Conservation (phyloP, 768 basidiomycete species). For the Russula griseocarnosa region DNA sequence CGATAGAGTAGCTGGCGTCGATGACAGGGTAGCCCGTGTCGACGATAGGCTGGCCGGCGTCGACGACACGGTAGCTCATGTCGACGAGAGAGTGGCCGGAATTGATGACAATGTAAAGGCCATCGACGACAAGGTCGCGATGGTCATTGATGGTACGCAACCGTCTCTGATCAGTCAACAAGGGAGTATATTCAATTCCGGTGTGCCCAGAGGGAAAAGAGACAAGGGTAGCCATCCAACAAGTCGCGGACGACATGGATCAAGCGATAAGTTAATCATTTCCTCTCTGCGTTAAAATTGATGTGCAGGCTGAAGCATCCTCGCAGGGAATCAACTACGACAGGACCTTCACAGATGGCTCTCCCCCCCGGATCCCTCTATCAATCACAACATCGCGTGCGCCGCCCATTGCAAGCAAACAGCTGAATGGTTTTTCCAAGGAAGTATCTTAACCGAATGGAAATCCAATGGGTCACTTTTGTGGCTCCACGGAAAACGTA, state of each 20-base stretch:
- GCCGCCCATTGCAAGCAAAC: neutral
- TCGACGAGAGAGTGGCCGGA: no score
- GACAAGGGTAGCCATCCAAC: neutral
- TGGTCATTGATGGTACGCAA: neutral
- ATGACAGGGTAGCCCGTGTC: neutral
- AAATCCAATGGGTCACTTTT: neutral
- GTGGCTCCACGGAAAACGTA: slow-evolving; percentile 5
- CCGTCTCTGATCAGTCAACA: no score
- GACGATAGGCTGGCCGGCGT: neutral
- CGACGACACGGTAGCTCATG: no score
- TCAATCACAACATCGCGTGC: neutral
- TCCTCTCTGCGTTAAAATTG: neutral
- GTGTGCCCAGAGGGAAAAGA: neutral
- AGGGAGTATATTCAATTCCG: neutral
- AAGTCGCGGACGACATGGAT: neutral
- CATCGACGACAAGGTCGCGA: neutral
- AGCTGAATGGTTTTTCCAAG: neutral
- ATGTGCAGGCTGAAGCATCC: neutral
- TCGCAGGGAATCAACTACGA: neutral
- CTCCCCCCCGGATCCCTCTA: neutral
- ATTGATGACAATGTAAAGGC: neutral
- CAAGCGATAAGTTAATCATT: neutral
- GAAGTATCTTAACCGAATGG: neutral
- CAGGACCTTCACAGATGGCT: neutral
- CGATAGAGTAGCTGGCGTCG: neutral